Evolutionary conservation across 305 asterid species (phyloP).

Genomic region (Ruellia speciosa): DNA sequence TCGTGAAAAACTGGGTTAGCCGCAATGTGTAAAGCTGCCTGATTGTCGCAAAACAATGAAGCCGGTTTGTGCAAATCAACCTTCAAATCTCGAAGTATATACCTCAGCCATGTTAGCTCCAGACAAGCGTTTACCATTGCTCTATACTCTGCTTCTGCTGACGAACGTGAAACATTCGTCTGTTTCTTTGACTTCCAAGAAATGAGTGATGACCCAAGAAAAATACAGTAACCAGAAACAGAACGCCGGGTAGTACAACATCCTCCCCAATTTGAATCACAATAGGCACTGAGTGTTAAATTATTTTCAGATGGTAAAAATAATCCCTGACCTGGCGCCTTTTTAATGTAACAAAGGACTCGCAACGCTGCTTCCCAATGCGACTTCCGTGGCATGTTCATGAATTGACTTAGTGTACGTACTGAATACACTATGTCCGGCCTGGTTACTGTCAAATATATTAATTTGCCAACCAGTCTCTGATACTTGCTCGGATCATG

Average conservation of each 20-base stretch:
- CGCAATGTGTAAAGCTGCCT: too few relatives aligned
- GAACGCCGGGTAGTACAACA: background rate
- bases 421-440: background rate
- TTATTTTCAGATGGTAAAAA: background rate
- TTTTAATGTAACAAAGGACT: background rate
- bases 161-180: background rate
- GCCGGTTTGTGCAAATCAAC: too few relatives aligned
- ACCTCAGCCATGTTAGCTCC: too few relatives aligned
- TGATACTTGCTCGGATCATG: background rate
- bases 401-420: background rate
- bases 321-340: background rate
- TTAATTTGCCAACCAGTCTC: background rate
- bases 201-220: background rate
- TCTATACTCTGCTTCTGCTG: too few relatives aligned
- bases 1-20: too few relatives aligned
- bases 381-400: background rate
- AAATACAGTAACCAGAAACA: background rate
- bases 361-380: background rate
- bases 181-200: conserved; percentile 2
- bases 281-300: background rate
- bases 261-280: background rate
- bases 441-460: background rate
- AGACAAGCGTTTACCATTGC: too few relatives aligned
- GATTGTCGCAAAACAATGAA: too few relatives aligned
- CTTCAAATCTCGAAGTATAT: too few relatives aligned